Percentiles rank a stretch among this genome's conserved stretches.
Conservation (phyloP, 129 eudicot genomes). For the sunflower (Helianthus annuus) region DNA sequence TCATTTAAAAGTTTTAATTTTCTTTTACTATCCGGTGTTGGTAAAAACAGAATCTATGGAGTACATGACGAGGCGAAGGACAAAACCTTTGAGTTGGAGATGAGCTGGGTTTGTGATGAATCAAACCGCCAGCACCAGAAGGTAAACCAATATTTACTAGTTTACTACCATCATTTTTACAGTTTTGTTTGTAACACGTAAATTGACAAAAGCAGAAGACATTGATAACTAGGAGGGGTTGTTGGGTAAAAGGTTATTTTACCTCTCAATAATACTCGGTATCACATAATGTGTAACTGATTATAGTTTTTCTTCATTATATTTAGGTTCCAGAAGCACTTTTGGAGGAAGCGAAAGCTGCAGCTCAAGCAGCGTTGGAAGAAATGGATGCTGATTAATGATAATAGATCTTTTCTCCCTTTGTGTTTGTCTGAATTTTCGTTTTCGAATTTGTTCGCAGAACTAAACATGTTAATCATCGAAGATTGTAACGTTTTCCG, state of each 20-base stretch:
- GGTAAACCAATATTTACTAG: slow-evolving; percentile 35
- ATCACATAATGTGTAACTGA: not conserved
- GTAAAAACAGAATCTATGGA: slow-evolving; percentile 76
- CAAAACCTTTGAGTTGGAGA: slow-evolving; percentile 93
- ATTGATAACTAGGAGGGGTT: too few species aligned
- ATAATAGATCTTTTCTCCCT: not conserved
- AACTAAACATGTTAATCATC: not conserved
- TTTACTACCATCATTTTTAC: not conserved
- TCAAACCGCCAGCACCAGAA: slow-evolving; percentile 93
- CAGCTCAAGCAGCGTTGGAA: slow-evolving; percentile 92
- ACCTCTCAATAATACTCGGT: too few species aligned
- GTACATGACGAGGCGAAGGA: slow-evolving; percentile 98
- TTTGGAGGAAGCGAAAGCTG: slow-evolving; percentile 84
- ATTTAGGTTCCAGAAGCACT: slow-evolving; percentile 82
- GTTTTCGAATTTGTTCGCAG: slow-evolving; percentile 4
- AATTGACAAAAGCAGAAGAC: too few species aligned
- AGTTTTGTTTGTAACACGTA: too few species aligned
- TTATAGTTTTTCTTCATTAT: not conserved
- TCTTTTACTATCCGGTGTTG: slow-evolving; percentile 16
- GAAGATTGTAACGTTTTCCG: slow-evolving; percentile 23
- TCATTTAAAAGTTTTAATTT: slow-evolving; percentile 1
- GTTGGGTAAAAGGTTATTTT: too few species aligned
- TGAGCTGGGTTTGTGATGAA: slow-evolving; percentile 99
- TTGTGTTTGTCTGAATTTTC: not conserved
- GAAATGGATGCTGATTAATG: slow-evolving; percentile 87